Conservation (phyloP, 2,329 filamentous ascomycete genomes). For the Aspergillus hiratsukae region DNA sequence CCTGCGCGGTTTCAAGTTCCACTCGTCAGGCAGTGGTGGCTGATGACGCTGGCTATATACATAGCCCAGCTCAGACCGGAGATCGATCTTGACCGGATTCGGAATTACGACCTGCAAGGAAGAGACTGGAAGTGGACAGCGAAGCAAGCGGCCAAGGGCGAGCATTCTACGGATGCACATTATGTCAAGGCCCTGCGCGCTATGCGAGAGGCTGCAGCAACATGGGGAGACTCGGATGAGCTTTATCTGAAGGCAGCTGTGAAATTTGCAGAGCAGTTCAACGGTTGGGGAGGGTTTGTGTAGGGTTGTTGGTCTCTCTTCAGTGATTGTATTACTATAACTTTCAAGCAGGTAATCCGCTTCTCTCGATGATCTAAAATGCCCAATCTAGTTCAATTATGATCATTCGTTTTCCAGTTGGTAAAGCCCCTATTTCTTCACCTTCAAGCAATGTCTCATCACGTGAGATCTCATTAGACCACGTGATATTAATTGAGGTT, state of each 20-base stretch:
- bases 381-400: background rate
- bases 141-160: conserved; percentile 63
- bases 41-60: conserved; percentile 74
- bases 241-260: conserved; percentile 49
- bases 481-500: background rate
- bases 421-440: too few species aligned
- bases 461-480: too few species aligned
- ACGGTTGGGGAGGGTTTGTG: conserved; percentile 62
- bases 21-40: conserved; percentile 83
- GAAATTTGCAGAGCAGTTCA: conserved; percentile 46
- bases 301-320: conserved; percentile 2
- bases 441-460: background rate
- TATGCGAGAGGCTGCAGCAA: conserved; percentile 26
- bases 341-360: background rate
- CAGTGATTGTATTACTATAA: background rate
- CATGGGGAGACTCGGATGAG: conserved; percentile 42
- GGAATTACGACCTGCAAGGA: conserved; percentile 55
- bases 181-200: conserved; percentile 80
- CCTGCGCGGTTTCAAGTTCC: conserved; percentile 67
- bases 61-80: conserved; percentile 68
- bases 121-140: conserved; percentile 75
- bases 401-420: background rate
- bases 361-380: background rate
- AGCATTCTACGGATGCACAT: conserved; percentile 69
- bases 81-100: conserved; percentile 63